Conservation (phyloP, 2,329 filamentous ascomycete genomes). For the Claviceps monticola region DNA sequence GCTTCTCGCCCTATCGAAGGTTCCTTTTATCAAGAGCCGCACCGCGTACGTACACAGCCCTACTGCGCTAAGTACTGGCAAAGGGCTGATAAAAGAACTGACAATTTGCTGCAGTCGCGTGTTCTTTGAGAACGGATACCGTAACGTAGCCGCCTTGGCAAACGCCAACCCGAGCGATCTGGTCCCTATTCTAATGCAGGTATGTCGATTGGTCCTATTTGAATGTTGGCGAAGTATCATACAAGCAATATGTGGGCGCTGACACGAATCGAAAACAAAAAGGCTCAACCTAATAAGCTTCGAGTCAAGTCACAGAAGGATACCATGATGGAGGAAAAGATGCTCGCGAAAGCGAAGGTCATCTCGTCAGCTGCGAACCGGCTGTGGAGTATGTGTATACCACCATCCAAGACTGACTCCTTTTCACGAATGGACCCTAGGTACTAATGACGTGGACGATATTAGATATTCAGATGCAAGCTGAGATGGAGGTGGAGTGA, state of each 20-base stretch:
- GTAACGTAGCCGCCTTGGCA: slow-evolving; percentile 51
- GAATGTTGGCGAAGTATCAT: too few relatives aligned
- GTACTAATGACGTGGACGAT: background rate
- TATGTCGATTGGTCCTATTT: slow-evolving; percentile 15
- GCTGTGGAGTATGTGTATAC: slow-evolving; percentile 45
- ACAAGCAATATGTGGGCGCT: background rate
- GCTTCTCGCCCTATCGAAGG: slow-evolving; percentile 54
- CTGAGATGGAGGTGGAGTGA: slow-evolving; percentile 32
- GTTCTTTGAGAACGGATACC: slow-evolving; percentile 66
- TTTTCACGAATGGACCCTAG: background rate
- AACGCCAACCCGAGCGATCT: slow-evolving; percentile 55
- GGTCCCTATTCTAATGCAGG: slow-evolving; percentile 58
- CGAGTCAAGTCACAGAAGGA: slow-evolving; percentile 40
- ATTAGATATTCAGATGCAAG: slow-evolving; percentile 36
- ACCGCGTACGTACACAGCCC: slow-evolving; percentile 39
- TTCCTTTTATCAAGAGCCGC: slow-evolving; percentile 64
- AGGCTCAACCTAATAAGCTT: slow-evolving; percentile 55
- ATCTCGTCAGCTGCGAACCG: slow-evolving; percentile 56
- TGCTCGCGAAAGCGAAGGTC: slow-evolving; percentile 51
- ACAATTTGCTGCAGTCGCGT: slow-evolving; percentile 27
- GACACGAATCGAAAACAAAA: background rate
- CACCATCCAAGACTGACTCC: background rate
- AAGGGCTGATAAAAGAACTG: background rate
- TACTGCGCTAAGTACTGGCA: too few relatives aligned
- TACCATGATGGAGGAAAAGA: slow-evolving; percentile 47